Base-by-base conservation (phyloP, 2,329 filamentous ascomycete genomes). In the Aureobasidium zeae region DNA sequence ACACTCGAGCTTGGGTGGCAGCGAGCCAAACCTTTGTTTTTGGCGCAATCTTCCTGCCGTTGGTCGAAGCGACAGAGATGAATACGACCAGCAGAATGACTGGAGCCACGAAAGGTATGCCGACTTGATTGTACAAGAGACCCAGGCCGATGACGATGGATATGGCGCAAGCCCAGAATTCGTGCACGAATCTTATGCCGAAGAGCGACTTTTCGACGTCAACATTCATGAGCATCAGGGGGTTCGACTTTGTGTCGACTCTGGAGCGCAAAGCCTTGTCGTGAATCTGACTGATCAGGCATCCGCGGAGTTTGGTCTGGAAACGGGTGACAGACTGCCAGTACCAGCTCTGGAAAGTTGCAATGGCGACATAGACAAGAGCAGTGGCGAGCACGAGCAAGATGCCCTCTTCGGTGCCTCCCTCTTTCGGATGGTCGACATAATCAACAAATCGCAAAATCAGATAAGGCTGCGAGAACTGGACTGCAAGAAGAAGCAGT, bases 181-280 rank as follows among this genome's bases (percentile, higher is more conserved):
- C 54, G 36, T 57, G 52, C 24, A 56, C 45, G 15, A 44, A 25
- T 16, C 47, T 43, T 9, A 51, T 32, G 7, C 52, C 55, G n/a
- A 38, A 35, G 3, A 56, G 30, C n/a, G 55, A 29, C 30, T 55
- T 57, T 31, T 59, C 56, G 11, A 58, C 55, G 38, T 58, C 56
- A 4, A 56, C 55, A 17, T 55, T 58, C 56, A 58, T 57, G 3
- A 57, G 49, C 15, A 56, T 55, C 5, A 55, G 51, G 7, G 56
- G 53, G 4, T 51, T 51, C 26, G 36, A 47, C 12, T 47, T 32
- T 15, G 24, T n/a, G 12, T 42, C 49, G 2, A 55, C 49, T 25
- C 47, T 19, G 12, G 50, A 50, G 6, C 50, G 43, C 4, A 58
- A 34, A 3, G 55, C 51, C 22, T 53, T 50, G 11, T 56, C 51